Evolutionary conservation across 495 filamentous ascomycete species (phyloP), one percentile per base, ranked within the genome.

Genomic region (Penicillium lagena): DNA sequence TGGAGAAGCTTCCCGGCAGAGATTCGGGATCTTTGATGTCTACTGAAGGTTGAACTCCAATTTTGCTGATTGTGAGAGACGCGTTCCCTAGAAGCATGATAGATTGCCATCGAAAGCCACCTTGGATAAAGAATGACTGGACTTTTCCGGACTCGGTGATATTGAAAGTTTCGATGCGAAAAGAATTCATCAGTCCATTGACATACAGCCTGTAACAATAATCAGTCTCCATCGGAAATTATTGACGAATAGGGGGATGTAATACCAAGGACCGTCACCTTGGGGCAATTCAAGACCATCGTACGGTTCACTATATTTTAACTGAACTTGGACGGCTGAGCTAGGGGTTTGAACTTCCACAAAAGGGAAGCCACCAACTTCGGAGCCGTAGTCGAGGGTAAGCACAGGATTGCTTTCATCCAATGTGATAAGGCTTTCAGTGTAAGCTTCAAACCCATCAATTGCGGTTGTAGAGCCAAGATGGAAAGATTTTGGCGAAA

Each of bases 101-200:
- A 15, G 34, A 40, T 22, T 58, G 55, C 55, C 55, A 58, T 11
- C 55, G 48, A 4, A 49, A 43, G 1, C 55, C 55, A n/a, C 55
- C 55, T 37, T 58, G 55, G 7, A 58, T 45, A 27, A 58, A 52
- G 27, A 41, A 50, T 5, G 55, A 54, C 31, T 52, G 32, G 5
- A 38, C 40, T n/a, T 34, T 45, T 30, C 55, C 51, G 8, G 51
- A 29, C 7, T 42, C 28, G 1, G 52, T 53, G 32, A 59, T 42
- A 33, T 55, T 59, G 49, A 59, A 55, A 4, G 56, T 55, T 37
- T 59, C 56, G n/a, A 48, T 39, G 9, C 52, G 49, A 37, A 55
- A 55, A 4, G 52, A 51, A 37, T 59, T 59, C 10, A 47, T 28
- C 2, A 59, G 42, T 0, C 49, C 56, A 45, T 55, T 58, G 11